phyloP scores from a whole-genome alignment of 768 basidiomycete species.

The Amanita inopinata region DNA sequence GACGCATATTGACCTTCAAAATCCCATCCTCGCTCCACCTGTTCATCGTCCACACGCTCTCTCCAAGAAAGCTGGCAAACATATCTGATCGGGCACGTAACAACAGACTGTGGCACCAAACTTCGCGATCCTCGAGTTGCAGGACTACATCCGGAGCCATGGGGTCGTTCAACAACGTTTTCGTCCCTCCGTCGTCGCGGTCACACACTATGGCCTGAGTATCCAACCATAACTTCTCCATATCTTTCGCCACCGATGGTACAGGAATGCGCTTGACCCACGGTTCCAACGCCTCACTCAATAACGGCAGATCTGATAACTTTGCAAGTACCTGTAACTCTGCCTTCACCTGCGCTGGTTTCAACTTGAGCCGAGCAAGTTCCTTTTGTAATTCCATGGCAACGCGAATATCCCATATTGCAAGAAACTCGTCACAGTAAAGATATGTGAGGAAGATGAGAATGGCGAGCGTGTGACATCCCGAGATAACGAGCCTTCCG shows the following conservation, averaged over 20 bases:
- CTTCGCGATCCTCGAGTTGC: conserved; percentile 52
- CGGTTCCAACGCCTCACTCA: conserved; percentile 47
- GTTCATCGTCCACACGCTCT: conserved; percentile 67
- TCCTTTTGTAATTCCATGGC: conserved; percentile 30
- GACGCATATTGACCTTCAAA: conserved; percentile 58
- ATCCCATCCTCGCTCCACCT: conserved; percentile 45
- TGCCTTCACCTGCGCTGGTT: conserved; percentile 39
- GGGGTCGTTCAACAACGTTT: conserved; percentile 15
- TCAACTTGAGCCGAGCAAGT: conserved; percentile 30
- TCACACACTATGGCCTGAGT: conserved; percentile 10
- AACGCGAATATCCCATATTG: conserved; percentile 78
- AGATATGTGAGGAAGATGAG: conserved; percentile 76
- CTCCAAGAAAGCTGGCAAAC: conserved; percentile 77
- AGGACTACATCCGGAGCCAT: conserved; percentile 63
- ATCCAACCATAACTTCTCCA: conserved; percentile 38
- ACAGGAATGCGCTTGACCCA: conserved; percentile 46
- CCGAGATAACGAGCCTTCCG: conserved; percentile 34
- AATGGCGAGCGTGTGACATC: conserved; percentile 54
- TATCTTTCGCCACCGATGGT: conserved; percentile 39
- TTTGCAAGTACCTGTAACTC: conserved; percentile 56
- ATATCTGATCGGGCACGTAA: conserved; percentile 79
- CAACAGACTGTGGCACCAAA: conserved; percentile 62
- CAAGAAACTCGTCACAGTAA: conserved; percentile 79
- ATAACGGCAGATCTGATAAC: conserved; percentile 44
- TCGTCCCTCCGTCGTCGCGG: background rate